Conservation (phyloP, 2,329 filamentous ascomycete species). For the Trichoderma semiorbis region DNA sequence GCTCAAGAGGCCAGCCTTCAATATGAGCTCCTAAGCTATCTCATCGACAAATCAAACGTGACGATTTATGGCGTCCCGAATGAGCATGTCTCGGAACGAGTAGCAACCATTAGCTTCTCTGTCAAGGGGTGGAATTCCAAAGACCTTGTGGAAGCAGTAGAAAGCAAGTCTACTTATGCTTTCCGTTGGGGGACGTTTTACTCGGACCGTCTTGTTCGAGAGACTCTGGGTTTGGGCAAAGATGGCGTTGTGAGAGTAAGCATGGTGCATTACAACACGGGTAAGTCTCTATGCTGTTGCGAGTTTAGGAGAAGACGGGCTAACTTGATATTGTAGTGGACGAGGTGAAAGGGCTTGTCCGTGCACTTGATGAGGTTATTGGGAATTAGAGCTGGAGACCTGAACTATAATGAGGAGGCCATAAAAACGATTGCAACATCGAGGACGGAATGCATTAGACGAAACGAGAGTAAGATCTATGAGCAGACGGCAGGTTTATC, state of each 20-base stretch:
- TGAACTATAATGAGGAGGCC: background rate
- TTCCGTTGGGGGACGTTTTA: conserved; percentile 69
- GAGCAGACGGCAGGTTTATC: background rate
- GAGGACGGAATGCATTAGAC: background rate
- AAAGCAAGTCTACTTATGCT: conserved; percentile 55
- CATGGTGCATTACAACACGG: conserved; percentile 69
- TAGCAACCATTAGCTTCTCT: conserved; percentile 65
- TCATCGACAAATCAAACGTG: conserved; percentile 49
- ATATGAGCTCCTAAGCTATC: conserved; percentile 54
- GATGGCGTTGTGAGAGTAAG: conserved; percentile 67
- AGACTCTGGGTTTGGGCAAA: conserved; percentile 53
- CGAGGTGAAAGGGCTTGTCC: conserved; percentile 52
- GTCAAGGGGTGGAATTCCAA: conserved; percentile 55
- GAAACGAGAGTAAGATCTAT: background rate
- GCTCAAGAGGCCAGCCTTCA: conserved; percentile 61
- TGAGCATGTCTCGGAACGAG: conserved; percentile 46
- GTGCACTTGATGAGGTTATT: conserved; percentile 46
- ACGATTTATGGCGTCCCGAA: conserved; percentile 57
- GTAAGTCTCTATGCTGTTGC: conserved; percentile 39
- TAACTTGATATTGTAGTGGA: conserved; percentile 41
- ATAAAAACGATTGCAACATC: no score
- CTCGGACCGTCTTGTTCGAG: conserved; percentile 57
- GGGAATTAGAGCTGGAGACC: background rate
- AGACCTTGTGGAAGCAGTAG: conserved; percentile 59
- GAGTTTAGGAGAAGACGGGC: conserved; percentile 15